Percentiles rank a stretch among this genome's conserved stretches.
Conservation (phyloP, 306 rosid species). For the Trifolium fragiferum region DNA sequence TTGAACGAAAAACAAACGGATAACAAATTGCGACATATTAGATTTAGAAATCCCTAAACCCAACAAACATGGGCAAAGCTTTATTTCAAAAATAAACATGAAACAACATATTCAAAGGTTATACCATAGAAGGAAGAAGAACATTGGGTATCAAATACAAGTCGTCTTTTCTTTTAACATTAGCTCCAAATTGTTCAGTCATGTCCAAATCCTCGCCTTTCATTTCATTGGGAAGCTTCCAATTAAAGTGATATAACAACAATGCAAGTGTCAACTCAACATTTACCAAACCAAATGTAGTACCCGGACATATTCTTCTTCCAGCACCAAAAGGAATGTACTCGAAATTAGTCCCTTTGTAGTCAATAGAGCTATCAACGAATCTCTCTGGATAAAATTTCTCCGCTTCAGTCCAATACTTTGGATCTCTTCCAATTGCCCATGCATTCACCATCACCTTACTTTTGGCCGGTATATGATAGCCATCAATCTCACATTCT, state of each 20-base stretch:
- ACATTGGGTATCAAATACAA: not conserved
- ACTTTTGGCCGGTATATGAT: conserved; percentile 38
- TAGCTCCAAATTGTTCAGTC: not conserved
- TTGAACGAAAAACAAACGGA: too few relatives aligned
- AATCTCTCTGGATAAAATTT: conserved; percentile 47
- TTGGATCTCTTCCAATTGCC: conserved; percentile 53
- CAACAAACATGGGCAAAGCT: too few relatives aligned
- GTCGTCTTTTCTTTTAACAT: not conserved
- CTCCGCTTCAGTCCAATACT: conserved; percentile 25
- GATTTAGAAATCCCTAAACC: too few relatives aligned
- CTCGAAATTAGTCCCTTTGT: conserved; percentile 36
- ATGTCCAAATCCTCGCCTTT: not conserved
- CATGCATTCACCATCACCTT: conserved; percentile 43
- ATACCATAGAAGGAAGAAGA: not conserved
- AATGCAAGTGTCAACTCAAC: not conserved
- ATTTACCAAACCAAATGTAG: not conserved
- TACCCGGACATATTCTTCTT: not conserved
- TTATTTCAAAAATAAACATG: not conserved
- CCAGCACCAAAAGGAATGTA: conserved; percentile 52
- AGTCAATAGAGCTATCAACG: conserved; percentile 1
- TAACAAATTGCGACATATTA: too few relatives aligned
- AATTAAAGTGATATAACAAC: not conserved
- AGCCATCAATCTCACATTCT: conserved; percentile 29
- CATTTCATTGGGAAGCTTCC: not conserved
- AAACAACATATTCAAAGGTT: too few relatives aligned